Percentiles rank a stretch among this genome's conserved stretches.
These are phyloP conservation scores for Wickerhamomyces xylosicus DNA, from an alignment of 805 yeast genomes.

Conservation along the genomic window DNA sequence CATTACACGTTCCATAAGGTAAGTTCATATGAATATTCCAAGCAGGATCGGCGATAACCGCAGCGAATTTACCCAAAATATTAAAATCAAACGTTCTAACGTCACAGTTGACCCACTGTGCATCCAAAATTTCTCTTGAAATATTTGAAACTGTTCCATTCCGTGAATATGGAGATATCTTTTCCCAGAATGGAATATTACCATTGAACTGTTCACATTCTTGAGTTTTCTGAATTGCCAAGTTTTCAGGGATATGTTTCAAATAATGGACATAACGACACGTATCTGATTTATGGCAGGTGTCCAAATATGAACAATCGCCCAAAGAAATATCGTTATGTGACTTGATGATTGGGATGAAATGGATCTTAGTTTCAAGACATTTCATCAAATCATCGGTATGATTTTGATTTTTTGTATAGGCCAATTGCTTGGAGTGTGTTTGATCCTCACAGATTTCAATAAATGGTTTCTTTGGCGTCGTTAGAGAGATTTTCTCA, in stretches of 20 bases:
- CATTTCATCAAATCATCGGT: conserved; percentile 15
- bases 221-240: conserved; percentile 13
- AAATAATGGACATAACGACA: conserved; percentile 80
- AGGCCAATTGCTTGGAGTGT: conserved; percentile 12
- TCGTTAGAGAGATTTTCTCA: conserved; percentile 28
- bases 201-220: conserved; percentile 16
- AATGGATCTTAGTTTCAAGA: conserved; percentile 30
- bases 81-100: conserved; percentile 62
- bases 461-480: conserved; percentile 32
- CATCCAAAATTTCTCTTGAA: conserved; percentile 30
- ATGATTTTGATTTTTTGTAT: conserved; percentile 20
- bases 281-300: conserved; percentile 76
- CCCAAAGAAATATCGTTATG: conserved; percentile 69
- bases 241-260: conserved; percentile 26
- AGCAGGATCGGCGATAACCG: conserved; percentile 86
- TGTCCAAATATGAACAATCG: conserved; percentile 89
- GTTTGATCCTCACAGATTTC: conserved; percentile 37
- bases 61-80: conserved; percentile 70
- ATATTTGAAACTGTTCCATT: conserved; percentile 26
- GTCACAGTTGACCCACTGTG: conserved; percentile 88
- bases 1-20: conserved; percentile 72
- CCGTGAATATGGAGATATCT: conserved; percentile 21
- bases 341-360: conserved; percentile 40
- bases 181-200: conserved; percentile 12
- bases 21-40: conserved; percentile 93